Base-by-base conservation (phyloP, 805 yeast genomes). In the Metschnikowia lunata region DNA sequence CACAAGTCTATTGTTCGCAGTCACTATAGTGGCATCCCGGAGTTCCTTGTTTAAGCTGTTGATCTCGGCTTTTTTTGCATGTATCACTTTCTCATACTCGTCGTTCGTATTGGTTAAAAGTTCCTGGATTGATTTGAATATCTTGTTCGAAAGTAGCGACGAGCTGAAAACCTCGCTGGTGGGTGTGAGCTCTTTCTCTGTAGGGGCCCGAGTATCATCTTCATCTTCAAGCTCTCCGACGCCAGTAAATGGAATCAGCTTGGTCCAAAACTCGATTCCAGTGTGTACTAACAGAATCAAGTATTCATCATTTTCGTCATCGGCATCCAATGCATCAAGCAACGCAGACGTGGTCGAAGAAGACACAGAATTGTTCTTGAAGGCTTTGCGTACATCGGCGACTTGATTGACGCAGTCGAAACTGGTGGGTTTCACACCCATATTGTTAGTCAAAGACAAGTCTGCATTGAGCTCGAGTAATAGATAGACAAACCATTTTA, bases 381-480 rank as follows among this genome's bases (percentile, higher is more conserved):
- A 55, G 13, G 48, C 43, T n/a, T 44, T 39, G 13, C 57, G 45
- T 33, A 43, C 35, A 10, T 45, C 54, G n/a, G 46, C 37, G 10
- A 60, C 57, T 37, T 70, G 73, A 37, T 78, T 66, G 36, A 74
- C 78, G 42, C 85, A 80, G 36, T 95, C 96, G 65, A 86, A 91
- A 65, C 93, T 98, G 11, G 74, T 66, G 4, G 98, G 96, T 48
- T 85, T 79, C 30, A 91, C 74, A 0, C 97, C 97, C 4, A 91
- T 85, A 40, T 86, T 84, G 61, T 93, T 93, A 6, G 88, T 79
- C 38, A 88, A 74, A 30, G 74, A 73, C 6, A 86, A 79, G 59
- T 90, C 69, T 0, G 75, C 74, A 13, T 58, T 59, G 15, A 71
- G 58, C 39, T 58, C 63, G 23, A 69, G 46, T 15, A 71, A 58